These are phyloP conservation scores for Xanthoconium stramineum DNA, from an alignment of 768 basidiomycete genomes.

Conservation along the genomic window DNA sequence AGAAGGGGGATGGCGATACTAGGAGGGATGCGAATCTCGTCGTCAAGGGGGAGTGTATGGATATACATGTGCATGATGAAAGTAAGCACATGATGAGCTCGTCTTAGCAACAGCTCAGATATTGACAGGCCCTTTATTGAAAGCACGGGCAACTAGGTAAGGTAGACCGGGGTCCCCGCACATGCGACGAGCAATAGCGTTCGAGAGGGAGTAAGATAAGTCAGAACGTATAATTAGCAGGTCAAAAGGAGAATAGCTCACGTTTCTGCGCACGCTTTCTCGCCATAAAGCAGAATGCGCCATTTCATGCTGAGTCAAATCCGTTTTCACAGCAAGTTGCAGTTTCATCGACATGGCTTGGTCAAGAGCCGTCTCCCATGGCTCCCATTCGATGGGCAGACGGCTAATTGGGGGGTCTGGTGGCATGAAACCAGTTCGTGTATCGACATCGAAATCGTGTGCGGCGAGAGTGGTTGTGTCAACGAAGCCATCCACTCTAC, in stretches of 20 bases:
- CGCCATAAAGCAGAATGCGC: conserved; percentile 53
- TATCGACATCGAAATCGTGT: conserved; percentile 91
- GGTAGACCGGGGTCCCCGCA: neutral
- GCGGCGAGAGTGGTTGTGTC: conserved; percentile 69
- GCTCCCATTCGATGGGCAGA: conserved; percentile 59
- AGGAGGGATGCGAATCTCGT: conserved; percentile 61
- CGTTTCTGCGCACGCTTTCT: conserved; percentile 42
- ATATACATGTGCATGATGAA: conserved; percentile 79
- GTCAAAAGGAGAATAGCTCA: conserved; percentile 25
- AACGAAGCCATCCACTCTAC: conserved; percentile 22
- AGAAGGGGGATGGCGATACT: conserved; percentile 74
- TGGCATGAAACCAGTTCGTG: conserved; percentile 89
- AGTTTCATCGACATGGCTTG: conserved; percentile 46
- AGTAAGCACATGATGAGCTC: conserved; percentile 71
- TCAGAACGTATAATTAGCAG: neutral
- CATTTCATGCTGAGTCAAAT: conserved; percentile 35
- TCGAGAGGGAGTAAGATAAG: neutral
- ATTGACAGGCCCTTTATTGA: conserved; percentile 41
- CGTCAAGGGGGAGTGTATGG: conserved; percentile 54
- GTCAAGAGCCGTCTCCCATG: conserved; percentile 68
- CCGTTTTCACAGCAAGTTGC: conserved; percentile 52
- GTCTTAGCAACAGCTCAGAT: conserved; percentile 57
- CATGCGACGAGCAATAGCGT: neutral
- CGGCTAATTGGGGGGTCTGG: conserved; percentile 64
- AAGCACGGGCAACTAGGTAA: conserved; percentile 51